A percentile compares a stretch with the other conserved stretches of the same genome.
phyloP scores from a whole-genome alignment of 768 basidiomycete species.

The Mycena galopus region DNA sequence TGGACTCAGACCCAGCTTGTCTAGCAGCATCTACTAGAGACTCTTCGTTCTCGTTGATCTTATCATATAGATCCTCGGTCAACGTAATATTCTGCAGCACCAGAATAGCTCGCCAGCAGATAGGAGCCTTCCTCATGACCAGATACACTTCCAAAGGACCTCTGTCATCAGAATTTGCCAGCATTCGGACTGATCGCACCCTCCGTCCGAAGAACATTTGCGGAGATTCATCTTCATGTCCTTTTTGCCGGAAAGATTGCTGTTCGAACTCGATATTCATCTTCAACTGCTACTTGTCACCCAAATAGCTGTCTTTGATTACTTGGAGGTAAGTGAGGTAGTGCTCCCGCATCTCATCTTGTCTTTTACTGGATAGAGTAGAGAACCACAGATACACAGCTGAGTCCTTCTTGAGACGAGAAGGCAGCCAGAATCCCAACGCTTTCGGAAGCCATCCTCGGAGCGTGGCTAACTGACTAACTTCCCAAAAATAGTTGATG shows the following conservation, averaged over 20 bases:
- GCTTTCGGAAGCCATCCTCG: background rate
- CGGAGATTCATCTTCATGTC: too few relatives aligned
- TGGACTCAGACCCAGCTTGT: background rate
- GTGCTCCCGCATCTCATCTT: too few relatives aligned
- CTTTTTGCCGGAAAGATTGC: background rate
- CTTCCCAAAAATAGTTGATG: constrained; percentile 1
- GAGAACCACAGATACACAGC: background rate
- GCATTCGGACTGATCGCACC: too few relatives aligned
- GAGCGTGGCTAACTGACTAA: background rate
- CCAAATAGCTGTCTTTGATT: background rate
- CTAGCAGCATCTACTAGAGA: too few relatives aligned
- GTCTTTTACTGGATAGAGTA: background rate
- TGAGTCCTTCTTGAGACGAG: background rate
- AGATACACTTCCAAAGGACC: too few relatives aligned
- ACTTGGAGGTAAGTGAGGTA: background rate
- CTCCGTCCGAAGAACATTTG: too few relatives aligned
- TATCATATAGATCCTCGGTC: background rate
- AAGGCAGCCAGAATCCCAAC: constrained; percentile 4
- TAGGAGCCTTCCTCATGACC: too few relatives aligned
- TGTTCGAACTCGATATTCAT: background rate
- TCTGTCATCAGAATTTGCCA: too few relatives aligned
- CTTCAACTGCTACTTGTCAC: background rate
- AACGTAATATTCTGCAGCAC: background rate
- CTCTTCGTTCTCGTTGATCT: background rate
- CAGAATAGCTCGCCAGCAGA: background rate